Evolutionary conservation across 768 basidiomycete species (phyloP).

Genomic region (Hericium erinaceus): DNA sequence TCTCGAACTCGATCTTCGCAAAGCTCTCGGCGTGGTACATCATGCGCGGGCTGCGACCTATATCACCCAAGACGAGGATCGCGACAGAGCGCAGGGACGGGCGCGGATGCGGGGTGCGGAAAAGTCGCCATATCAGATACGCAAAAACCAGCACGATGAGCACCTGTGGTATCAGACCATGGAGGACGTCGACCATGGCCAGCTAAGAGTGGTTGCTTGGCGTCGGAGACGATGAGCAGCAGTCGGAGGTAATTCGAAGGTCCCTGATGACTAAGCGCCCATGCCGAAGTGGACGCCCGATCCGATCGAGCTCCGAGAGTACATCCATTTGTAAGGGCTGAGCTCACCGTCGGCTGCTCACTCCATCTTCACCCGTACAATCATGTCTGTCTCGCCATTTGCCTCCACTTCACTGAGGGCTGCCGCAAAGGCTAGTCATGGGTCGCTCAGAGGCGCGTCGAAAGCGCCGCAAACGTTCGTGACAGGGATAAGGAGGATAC

Average conservation of each 20-base stretch:
- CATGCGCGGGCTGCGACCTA: constrained; percentile 94
- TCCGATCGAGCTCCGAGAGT: too few relatives aligned
- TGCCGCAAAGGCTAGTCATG: background rate
- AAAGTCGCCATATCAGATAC: constrained; percentile 1
- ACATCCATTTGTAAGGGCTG: background rate
- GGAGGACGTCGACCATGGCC: background rate
- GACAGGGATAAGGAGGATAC: background rate
- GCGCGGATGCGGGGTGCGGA: background rate
- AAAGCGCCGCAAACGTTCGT: too few relatives aligned
- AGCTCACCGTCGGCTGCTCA: too few relatives aligned
- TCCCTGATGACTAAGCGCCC: too few relatives aligned
- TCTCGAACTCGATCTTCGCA: constrained; percentile 66
- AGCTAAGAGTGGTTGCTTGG: background rate
- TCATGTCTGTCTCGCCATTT: background rate
- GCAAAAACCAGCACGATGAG: background rate
- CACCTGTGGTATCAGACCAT: background rate
- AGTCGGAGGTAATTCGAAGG: too few relatives aligned
- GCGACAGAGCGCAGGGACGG: constrained; percentile 60
- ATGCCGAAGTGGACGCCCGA: too few relatives aligned
- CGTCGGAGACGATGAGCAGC: background rate
- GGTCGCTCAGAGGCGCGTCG: too few relatives aligned
- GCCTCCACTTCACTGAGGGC: background rate
- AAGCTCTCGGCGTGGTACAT: constrained; percentile 98
- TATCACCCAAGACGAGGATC: constrained; percentile 89
- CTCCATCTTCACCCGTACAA: background rate